Evolutionary conservation across 768 basidiomycete genomes (phyloP), one percentile per base, ranked within the genome.

Genomic region (Lepiota subincarnata): DNA sequence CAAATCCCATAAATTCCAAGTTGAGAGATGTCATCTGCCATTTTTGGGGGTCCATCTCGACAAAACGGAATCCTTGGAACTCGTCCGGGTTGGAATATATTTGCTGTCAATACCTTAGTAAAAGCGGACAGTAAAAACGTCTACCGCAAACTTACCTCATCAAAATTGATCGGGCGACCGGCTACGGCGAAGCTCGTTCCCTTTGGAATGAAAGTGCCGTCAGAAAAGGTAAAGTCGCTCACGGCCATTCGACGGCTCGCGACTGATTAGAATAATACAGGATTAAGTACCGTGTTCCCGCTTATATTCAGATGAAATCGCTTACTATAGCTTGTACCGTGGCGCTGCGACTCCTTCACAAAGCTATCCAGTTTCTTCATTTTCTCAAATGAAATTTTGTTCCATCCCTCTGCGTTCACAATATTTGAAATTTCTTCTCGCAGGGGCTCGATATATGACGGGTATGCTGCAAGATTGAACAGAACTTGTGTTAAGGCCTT

Each of bases 331-430:
- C 26, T 28, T 28, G 26, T 7, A 7, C 26, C 8, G 36, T 35
- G 49, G 14, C 77, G 66, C 57, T 73, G 69, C 7, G 70, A 65
- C 59, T 80, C 79, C 44, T 71, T 74, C n/a, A 82, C 44, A 59
- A 81, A 79, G 56, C 79, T 80, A 53, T 81, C 80, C 2, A 77
- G 43, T 56, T 68, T 72, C 46, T 57, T 62, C 73, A 80, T 72
- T 44, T 68, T 65, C 6, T 69, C 69, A 19, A 73, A 44, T 51
- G 70, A 54, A 59, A 22, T 35, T 47, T 65, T 68, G 28, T 67
- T 70, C 70, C 69, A 74, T 1, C 68, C 69, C 7, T 62, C 63
- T 24, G 62, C 52, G 1, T 50, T 43, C 5, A 73, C 49, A 6
- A 64, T 58, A 6, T 49, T 46, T 16, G 67, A 65, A 13, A 76